These are phyloP conservation scores for Bodo saltans DNA, from an alignment of 78 protist genomes.

Conservation along the genomic window DNA sequence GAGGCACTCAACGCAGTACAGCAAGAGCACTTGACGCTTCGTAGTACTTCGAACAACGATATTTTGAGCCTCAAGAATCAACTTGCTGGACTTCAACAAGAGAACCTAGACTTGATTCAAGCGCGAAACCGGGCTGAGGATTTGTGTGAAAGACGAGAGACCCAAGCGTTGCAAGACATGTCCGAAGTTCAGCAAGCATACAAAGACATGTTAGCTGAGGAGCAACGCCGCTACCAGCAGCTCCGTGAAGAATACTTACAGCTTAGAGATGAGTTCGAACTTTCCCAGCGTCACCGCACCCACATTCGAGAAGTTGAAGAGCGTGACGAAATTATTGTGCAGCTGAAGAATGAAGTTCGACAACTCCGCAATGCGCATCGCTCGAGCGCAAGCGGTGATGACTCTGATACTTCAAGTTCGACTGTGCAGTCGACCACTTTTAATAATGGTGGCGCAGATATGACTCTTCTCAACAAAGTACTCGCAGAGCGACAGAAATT, in stretches of 20 bases:
- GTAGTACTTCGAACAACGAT: background rate
- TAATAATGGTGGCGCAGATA: too few species aligned
- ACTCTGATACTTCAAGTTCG: background rate
- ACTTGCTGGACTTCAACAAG: background rate
- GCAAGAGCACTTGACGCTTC: background rate
- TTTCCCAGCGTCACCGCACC: background rate
- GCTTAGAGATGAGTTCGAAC: background rate
- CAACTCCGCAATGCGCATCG: background rate
- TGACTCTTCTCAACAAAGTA: background rate
- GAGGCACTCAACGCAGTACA: background rate
- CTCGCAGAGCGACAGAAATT: background rate
- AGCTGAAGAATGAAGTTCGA: background rate
- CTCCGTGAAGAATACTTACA: background rate
- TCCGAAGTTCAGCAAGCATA: background rate
- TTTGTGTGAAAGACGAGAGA: background rate
- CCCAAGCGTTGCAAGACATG: background rate
- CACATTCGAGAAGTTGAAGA: too few species aligned
- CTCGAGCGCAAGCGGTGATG: background rate
- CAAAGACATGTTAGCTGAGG: background rate
- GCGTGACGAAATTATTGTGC: background rate
- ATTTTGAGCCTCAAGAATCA: background rate
- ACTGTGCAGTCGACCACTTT: background rate
- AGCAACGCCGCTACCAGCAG: background rate
- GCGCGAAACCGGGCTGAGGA: background rate
- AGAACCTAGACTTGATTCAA: background rate